Evolutionary conservation across 371 early-diverging fungal species (phyloP).

Genomic region (Apophysomyces sp.): DNA sequence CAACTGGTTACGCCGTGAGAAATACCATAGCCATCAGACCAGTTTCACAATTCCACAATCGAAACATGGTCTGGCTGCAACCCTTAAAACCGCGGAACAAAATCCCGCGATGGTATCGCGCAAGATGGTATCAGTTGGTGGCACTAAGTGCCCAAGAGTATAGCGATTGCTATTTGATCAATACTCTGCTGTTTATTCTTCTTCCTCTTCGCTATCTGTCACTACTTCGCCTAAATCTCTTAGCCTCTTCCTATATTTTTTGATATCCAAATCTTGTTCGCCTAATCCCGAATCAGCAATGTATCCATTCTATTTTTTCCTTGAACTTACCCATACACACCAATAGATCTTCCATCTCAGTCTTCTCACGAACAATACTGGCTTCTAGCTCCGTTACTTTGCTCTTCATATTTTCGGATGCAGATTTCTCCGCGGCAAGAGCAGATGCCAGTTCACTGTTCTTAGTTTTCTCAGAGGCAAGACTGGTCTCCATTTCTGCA

Average conservation of each 20-base stretch:
- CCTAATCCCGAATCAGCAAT: constrained; percentile 15
- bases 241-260: constrained; percentile 60
- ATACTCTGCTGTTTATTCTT: constrained; percentile 38
- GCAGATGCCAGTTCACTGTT: constrained; percentile 26
- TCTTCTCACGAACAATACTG: constrained; percentile 51
- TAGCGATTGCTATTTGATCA: too few relatives aligned
- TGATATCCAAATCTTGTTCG: constrained; percentile 74
- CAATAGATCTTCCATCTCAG: constrained; percentile 89
- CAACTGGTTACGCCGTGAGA: too few relatives aligned
- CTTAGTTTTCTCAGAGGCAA: constrained; percentile 17
- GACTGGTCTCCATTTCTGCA: neutral
- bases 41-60: too few relatives aligned
- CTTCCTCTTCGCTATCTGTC: constrained; percentile 62
- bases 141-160: too few relatives aligned
- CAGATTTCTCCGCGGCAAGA: constrained; percentile 15
- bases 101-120: too few relatives aligned
- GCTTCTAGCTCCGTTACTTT: constrained; percentile 14
- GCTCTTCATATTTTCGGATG: constrained; percentile 35
- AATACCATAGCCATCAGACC: too few relatives aligned
- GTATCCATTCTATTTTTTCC: neutral
- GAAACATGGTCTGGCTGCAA: too few relatives aligned
- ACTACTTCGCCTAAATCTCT: constrained; percentile 59
- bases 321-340: constrained; percentile 68
- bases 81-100: too few relatives aligned
- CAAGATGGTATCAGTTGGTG: too few relatives aligned